These are phyloP conservation scores for Thuidium tamariscinum DNA, from an alignment of 225 moss, liverwort and hornwort species.

Conservation along the genomic window DNA sequence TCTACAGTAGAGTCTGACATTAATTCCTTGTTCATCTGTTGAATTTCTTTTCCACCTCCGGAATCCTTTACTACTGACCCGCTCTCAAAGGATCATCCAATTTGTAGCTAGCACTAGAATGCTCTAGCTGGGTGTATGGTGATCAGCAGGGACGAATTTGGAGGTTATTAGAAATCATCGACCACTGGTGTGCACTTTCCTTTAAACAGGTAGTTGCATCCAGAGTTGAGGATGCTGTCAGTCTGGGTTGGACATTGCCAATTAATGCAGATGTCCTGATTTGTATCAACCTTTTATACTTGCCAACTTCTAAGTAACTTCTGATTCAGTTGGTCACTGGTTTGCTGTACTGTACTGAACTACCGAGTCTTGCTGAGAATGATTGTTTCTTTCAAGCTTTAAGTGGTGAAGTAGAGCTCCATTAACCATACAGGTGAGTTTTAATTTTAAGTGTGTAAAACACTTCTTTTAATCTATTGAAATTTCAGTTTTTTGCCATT, in stretches of 20 bases:
- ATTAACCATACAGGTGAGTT: not conserved
- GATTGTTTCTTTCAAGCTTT: not conserved
- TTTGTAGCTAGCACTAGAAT: not conserved
- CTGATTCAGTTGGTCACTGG: not conserved
- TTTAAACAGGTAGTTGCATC: not conserved
- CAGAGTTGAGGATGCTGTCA: not conserved
- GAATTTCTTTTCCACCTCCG: not conserved
- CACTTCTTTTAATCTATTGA: not conserved
- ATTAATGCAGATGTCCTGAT: not conserved
- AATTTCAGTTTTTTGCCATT: not conserved
- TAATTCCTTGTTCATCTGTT: not conserved
- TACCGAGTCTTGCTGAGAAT: not conserved
- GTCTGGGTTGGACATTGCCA: not conserved
- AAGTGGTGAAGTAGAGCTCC: not conserved
- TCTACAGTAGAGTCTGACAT: not conserved
- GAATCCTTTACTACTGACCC: not conserved
- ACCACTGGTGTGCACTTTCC: not conserved
- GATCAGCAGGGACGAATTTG: not conserved
- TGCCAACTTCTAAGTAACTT: not conserved
- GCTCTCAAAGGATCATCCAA: not conserved
- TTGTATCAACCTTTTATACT: not conserved
- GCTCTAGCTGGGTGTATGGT: not conserved
- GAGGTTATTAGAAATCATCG: conserved; percentile 1
- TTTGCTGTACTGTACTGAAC: not conserved
- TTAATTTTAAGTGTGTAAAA: too few species aligned